Evolutionary conservation across 441 rosid species (phyloP), one percentile per base, ranked within the genome.

Genomic region (Sinapis alba): DNA sequence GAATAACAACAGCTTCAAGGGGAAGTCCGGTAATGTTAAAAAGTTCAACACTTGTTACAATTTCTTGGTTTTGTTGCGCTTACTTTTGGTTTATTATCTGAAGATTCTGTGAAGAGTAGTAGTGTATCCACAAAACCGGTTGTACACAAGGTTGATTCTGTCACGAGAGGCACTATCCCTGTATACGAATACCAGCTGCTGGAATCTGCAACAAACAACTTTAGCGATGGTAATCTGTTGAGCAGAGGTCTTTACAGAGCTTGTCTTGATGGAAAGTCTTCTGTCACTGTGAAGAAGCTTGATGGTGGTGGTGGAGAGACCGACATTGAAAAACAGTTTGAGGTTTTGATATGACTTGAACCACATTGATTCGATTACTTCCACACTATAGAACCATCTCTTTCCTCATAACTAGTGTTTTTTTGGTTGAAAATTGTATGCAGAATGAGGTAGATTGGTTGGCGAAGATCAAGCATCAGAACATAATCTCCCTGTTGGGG

Each of bases 381-480:
- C 36, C 20, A 19, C 12, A 57, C 3, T 2, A 16, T 65, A 13
- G 0, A 15, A 13, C 8, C 50, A 36, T 41, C 45, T 38, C 45
- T 5, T 36, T 11, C 13, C 4, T 12, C 45, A 38, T 38, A 38
- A 38, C 45, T 38, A 13, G 5, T 38, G n/a, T n/a, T n/a, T n/a
- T n/a, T n/a, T n/a, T n/a, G n/a, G n/a, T n/a, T n/a, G n/a, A n/a
- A n/a, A n/a, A n/a, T n/a, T n/a, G n/a, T n/a, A n/a, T n/a, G n/a
- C 90, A 95, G 98, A 90, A 82, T 78, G 99, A 92, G 85, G 79
- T 89, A 77, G 86, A 84, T 34, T 90, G 89, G 97, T 74, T 91
- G 83, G 83, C 56, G 15, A 91, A 87, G 82, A 82, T 88, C 80
- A 88, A 15, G 65, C 99, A 95, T 83, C 98, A 88, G 84, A 92